Evolutionary conservation across 179 eudicot species (phyloP).

Genomic region (Patellifolia procumbens): DNA sequence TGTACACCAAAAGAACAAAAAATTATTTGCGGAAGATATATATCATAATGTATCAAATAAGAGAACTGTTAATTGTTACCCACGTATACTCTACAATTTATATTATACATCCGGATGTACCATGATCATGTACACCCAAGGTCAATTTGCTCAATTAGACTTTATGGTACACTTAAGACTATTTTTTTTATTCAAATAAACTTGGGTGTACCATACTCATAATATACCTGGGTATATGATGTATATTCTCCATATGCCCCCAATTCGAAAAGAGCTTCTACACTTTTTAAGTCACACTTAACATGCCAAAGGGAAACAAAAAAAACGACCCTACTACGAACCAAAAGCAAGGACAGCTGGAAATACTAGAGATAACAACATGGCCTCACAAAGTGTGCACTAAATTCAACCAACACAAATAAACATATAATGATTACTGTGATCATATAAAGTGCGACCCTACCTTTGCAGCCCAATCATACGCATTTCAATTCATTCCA

Average conservation of each 20-base stretch:
- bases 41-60: constrained; percentile 7
- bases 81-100: background rate
- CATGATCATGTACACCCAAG: too few relatives aligned
- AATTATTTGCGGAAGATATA: background rate
- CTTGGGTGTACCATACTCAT: too few relatives aligned
- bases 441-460: background rate
- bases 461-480: background rate
- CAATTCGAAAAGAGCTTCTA: background rate
- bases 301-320: constrained; percentile 3
- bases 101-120: too few relatives aligned
- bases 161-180: too few relatives aligned
- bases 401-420: constrained; percentile 7
- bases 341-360: background rate
- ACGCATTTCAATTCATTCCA: background rate
- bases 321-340: background rate
- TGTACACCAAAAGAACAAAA: background rate
- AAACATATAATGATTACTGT: constrained; percentile 14
- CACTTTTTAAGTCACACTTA: constrained; percentile 14
- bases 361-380: background rate
- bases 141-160: too few relatives aligned
- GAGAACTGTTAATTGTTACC: background rate
- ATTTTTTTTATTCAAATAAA: too few relatives aligned
- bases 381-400: constrained; percentile 16
- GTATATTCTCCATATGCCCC: too few relatives aligned
- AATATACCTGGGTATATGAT: too few relatives aligned